Conservation (phyloP, 2,329 filamentous ascomycete genomes). For the Penicillium hordei region DNA sequence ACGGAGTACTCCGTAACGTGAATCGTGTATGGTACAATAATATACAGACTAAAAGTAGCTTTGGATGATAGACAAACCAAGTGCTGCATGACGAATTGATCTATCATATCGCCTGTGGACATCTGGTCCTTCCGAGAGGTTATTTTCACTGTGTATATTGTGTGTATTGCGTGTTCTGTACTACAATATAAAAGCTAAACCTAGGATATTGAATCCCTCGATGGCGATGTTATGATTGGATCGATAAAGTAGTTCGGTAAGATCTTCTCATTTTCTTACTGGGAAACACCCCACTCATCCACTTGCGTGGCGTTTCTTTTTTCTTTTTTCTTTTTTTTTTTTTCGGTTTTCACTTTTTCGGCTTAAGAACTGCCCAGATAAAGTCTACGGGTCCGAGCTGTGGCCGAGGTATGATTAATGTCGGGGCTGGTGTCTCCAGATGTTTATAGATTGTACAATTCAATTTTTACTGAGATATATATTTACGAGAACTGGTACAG, state of each 20-base stretch:
- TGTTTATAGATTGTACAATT: not conserved
- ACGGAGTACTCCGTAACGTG: not conserved
- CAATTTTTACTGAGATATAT: not conserved
- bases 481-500: too few relatives aligned
- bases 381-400: not conserved
- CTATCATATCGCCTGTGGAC: not conserved
- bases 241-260: not conserved
- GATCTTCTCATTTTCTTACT: not conserved
- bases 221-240: conserved; percentile 2
- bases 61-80: not conserved
- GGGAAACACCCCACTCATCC: not conserved
- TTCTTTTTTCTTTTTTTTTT: too few relatives aligned
- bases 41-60: not conserved
- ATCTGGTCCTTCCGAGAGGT: not conserved
- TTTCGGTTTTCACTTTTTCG: not conserved
- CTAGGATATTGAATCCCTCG: not conserved
- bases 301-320: not conserved
- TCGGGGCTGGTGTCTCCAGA: not conserved
- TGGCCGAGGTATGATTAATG: not conserved
- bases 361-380: not conserved
- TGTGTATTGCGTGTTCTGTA: not conserved
- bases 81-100: not conserved
- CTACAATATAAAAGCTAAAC: not conserved
- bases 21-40: too few relatives aligned
- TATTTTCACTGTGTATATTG: not conserved